Percentiles rank a stretch among this genome's conserved stretches.
Evolutionary conservation across 257 asterid species (phyloP).

Genomic region (Solanum arcanum): DNA sequence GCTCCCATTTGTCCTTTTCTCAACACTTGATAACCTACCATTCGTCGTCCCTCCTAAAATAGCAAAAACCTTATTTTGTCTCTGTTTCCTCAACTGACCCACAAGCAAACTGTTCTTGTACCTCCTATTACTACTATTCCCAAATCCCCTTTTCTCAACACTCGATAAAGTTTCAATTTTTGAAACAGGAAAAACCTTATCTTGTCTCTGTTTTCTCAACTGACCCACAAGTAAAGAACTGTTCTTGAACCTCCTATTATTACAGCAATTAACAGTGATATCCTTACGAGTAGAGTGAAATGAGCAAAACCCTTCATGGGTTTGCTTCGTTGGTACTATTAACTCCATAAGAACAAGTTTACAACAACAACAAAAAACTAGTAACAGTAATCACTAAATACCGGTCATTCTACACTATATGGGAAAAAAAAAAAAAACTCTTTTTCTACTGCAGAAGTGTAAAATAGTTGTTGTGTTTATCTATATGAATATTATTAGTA

Average conservation of each 20-base stretch:
- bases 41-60: conserved; percentile 25
- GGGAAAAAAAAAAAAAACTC: background rate
- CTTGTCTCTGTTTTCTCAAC: conserved; percentile 15
- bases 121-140: background rate
- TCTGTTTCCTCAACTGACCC: conserved; percentile 14
- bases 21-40: conserved; percentile 29
- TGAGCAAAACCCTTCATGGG: conserved; percentile 35
- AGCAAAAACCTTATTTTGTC: conserved; percentile 29
- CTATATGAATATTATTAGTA: background rate
- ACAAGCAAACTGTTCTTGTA: background rate
- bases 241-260: background rate
- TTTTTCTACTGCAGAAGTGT: background rate
- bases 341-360: conserved; percentile 30
- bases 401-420: background rate
- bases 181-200: conserved; percentile 33
- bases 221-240: conserved; percentile 4
- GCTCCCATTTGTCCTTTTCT: conserved; percentile 4
- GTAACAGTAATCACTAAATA: background rate
- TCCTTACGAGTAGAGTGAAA: conserved; percentile 12
- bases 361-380: background rate
- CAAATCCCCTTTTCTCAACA: conserved; percentile 8
- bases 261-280: background rate
- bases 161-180: conserved; percentile 23
- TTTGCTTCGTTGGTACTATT: conserved; percentile 36
- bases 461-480: background rate